These are phyloP conservation scores for Lactarius akahatsu DNA, from an alignment of 768 basidiomycete species.

Conservation along the genomic window DNA sequence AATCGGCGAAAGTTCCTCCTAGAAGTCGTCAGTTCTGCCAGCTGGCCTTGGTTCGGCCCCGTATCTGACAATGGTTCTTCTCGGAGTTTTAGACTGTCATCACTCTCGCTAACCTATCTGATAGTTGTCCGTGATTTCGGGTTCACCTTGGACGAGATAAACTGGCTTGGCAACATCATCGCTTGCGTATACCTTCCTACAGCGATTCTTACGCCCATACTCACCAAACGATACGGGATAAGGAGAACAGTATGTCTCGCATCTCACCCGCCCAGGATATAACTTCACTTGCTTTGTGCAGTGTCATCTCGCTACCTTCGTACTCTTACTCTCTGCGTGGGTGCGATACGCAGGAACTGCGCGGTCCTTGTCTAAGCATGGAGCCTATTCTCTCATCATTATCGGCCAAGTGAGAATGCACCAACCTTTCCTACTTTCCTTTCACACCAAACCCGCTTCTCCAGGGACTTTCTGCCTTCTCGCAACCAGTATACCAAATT, in stretches of 20 bases:
- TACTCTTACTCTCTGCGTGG: conserved; percentile 68
- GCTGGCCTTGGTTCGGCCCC: conserved; percentile 83
- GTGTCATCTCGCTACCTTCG: conserved; percentile 59
- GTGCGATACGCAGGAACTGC: conserved; percentile 72
- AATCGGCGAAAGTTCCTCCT: conserved; percentile 50
- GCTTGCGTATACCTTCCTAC: conserved; percentile 61
- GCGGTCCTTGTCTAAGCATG: conserved; percentile 47
- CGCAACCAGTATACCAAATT: conserved; percentile 75
- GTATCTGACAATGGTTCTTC: conserved; percentile 65
- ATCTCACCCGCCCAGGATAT: neutral
- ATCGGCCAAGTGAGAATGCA: conserved; percentile 57
- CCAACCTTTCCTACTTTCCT: neutral
- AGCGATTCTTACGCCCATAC: conserved; percentile 56
- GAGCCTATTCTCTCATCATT: conserved; percentile 66
- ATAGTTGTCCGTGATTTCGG: conserved; percentile 61
- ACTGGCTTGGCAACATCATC: conserved; percentile 77
- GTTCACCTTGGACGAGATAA: conserved; percentile 69
- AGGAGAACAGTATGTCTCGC: conserved; percentile 56
- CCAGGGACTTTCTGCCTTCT: conserved; percentile 60
- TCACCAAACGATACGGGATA: conserved; percentile 60
- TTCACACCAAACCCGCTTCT: conserved; percentile 2
- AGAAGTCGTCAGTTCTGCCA: conserved; percentile 58
- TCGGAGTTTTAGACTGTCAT: neutral
- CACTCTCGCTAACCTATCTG: neutral
- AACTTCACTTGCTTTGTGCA: conserved; percentile 33